Evolutionary conservation across 768 basidiomycete genomes (phyloP).

Genomic region (Lactarius akahatsu): DNA sequence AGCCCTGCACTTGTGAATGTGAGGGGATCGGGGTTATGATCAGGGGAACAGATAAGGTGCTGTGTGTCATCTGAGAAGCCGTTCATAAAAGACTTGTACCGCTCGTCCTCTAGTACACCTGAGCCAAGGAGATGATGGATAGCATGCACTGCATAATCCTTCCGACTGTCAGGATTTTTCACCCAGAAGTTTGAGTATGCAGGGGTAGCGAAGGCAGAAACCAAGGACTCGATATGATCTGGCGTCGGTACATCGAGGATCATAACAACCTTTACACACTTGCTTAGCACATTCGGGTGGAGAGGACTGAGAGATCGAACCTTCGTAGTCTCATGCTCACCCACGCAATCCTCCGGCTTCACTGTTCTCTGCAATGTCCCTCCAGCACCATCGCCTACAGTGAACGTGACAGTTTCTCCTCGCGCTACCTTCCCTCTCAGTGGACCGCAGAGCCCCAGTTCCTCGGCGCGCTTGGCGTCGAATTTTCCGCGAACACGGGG

Average conservation of each 20-base stretch:
- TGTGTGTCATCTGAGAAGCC: slow-evolving; percentile 59
- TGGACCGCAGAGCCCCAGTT: slow-evolving; percentile 64
- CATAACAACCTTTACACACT: slow-evolving; percentile 50
- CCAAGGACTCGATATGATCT: slow-evolving; percentile 52
- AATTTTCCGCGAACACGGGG: slow-evolving; percentile 63
- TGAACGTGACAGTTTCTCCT: slow-evolving; percentile 63
- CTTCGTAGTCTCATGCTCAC: slow-evolving; percentile 49
- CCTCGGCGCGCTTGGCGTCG: slow-evolving; percentile 59
- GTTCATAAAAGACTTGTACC: slow-evolving; percentile 72
- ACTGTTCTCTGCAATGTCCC: slow-evolving; percentile 49
- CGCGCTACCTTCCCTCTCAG: slow-evolving; percentile 57
- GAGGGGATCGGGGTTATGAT: slow-evolving; percentile 59
- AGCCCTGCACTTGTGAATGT: slow-evolving; percentile 74
- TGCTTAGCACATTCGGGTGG: slow-evolving; percentile 10
- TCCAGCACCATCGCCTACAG: slow-evolving; percentile 47
- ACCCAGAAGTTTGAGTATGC: slow-evolving; percentile 53
- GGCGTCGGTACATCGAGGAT: slow-evolving; percentile 71
- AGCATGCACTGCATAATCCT: slow-evolving; percentile 49
- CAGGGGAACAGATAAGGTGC: slow-evolving; percentile 74
- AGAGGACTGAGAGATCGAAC: slow-evolving; percentile 35
- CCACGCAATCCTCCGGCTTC: slow-evolving; percentile 59
- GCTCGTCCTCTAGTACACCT: slow-evolving; percentile 64
- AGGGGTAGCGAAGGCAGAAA: slow-evolving; percentile 46
- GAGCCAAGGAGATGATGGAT: slow-evolving; percentile 74
- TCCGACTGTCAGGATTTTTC: slow-evolving; percentile 39